Evolutionary conservation across 2,329 filamentous ascomycete species (phyloP).

Genomic region (Arthroderma uncinatum): DNA sequence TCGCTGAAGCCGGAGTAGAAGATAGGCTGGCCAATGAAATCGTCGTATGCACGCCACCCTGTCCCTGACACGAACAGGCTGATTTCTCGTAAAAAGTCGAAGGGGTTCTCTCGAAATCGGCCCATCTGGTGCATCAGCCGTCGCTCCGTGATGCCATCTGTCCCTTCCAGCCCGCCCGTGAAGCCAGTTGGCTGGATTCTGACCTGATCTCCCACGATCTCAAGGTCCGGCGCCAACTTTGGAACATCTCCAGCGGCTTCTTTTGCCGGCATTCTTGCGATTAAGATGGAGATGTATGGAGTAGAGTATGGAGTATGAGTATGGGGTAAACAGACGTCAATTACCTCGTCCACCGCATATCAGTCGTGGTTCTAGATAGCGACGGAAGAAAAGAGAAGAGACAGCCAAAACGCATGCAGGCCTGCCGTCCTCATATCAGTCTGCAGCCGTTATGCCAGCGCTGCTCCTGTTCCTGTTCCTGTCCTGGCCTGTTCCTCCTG

Average conservation of each 20-base stretch:
- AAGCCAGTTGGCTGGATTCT: constrained; percentile 63
- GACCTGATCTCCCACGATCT: constrained; percentile 63
- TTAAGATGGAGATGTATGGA: not conserved
- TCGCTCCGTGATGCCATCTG: constrained; percentile 38
- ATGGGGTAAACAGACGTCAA: not conserved
- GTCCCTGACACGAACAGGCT: constrained; percentile 85
- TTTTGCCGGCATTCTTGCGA: constrained; percentile 21
- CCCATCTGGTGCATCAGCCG: constrained; percentile 61
- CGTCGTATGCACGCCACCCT: constrained; percentile 91
- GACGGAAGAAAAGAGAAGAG: not conserved
- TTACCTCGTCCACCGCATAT: not conserved
- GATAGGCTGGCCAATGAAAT: constrained; percentile 79
- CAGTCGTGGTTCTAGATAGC: too few relatives aligned
- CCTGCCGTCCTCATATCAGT: too few relatives aligned
- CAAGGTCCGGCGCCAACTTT: constrained; percentile 54
- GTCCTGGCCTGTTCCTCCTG: not conserved
- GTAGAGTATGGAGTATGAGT: too few relatives aligned
- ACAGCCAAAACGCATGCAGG: too few relatives aligned
- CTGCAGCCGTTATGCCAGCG: too few relatives aligned
- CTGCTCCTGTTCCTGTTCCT: not conserved
- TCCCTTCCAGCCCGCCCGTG: constrained; percentile 27
- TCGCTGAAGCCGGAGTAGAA: constrained; percentile 90
- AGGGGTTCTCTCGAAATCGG: constrained; percentile 63
- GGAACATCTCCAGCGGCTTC: constrained; percentile 22
- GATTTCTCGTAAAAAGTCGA: constrained; percentile 83